Evolutionary conservation across 1,139 yeast species (phyloP).

Genomic region (Lodderomyces oxycetoniae): DNA sequence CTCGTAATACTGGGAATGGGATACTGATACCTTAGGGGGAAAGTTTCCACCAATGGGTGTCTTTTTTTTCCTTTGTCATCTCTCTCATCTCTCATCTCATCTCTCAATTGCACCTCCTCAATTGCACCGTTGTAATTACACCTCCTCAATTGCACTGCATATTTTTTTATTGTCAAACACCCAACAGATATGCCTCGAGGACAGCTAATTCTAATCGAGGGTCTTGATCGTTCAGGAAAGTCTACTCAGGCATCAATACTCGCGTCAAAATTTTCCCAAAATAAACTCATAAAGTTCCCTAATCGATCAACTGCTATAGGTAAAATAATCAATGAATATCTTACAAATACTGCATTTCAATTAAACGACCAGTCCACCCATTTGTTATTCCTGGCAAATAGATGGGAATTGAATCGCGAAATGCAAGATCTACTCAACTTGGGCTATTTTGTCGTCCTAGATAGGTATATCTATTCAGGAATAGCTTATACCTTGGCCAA

Average conservation of each 20-base stretch:
- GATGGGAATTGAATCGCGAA: constrained; percentile 76
- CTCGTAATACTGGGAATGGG: no score
- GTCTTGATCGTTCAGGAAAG: constrained; percentile 92
- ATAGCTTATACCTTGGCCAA: constrained; percentile 92
- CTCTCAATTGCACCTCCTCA: no score
- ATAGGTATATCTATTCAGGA: constrained; percentile 90
- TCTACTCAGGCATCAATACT: constrained; percentile 73
- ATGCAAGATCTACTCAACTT: constrained; percentile 42
- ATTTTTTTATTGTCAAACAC: no score
- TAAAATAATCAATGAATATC: constrained; percentile 64
- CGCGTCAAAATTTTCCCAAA: constrained; percentile 31
- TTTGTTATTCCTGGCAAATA: constrained; percentile 82
- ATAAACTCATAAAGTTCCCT: constrained; percentile 70
- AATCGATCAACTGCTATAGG: constrained; percentile 85
- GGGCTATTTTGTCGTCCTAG: constrained; percentile 66
- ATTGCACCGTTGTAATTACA: no score
- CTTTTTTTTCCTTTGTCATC: no score
- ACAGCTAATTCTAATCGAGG: constrained; percentile 76
- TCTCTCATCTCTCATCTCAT: no score
- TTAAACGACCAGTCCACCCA: constrained; percentile 79
- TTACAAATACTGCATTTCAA: constrained; percentile 45
- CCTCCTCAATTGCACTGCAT: no score
- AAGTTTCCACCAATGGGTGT: no score
- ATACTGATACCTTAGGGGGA: no score
- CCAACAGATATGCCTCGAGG: constrained; percentile 60